A percentile compares a stretch with the other conserved stretches of the same genome.
phyloP scores from a whole-genome alignment of 179 eudicot genomes.

The Spergularia azorica region DNA sequence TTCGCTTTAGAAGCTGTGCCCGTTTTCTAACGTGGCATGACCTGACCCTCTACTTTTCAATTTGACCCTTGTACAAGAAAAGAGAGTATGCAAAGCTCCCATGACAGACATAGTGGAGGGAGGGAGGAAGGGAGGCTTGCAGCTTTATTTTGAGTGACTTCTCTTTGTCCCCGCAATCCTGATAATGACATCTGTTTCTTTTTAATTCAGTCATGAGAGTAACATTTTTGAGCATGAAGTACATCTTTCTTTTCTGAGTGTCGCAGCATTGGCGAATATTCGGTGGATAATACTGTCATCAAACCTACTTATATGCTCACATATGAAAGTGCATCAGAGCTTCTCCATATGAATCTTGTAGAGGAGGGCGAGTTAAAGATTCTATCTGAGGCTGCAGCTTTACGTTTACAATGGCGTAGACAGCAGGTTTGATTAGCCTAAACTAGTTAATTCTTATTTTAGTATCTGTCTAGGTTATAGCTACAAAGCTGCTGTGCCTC shows the following conservation, averaged over 20 bases:
- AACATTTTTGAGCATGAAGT: background rate
- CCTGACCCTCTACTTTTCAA: background rate
- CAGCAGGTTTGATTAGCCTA: conserved; percentile 51
- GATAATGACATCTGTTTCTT: background rate
- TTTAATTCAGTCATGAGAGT: background rate
- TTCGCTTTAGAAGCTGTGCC: background rate
- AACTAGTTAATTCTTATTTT: background rate
- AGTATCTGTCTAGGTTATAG: background rate
- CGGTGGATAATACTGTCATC: conserved; percentile 72
- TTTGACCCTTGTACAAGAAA: background rate
- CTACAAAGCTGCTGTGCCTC: background rate
- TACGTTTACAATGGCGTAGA: conserved; percentile 83
- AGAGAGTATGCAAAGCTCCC: too few species aligned
- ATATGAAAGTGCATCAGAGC: conserved; percentile 96
- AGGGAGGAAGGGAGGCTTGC: too few species aligned
- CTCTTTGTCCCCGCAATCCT: background rate
- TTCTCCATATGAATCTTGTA: conserved; percentile 76
- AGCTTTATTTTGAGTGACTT: background rate
- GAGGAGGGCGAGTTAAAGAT: conserved; percentile 84
- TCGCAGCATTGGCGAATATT: conserved; percentile 85
- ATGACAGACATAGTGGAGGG: too few species aligned
- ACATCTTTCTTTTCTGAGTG: background rate
- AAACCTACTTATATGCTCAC: conserved; percentile 95
- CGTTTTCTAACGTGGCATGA: background rate
- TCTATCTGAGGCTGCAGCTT: conserved; percentile 85